Percentiles rank a stretch among this genome's conserved stretches.
These are phyloP conservation scores for Kuraishia ogatae DNA, from an alignment of 805 yeast species.

Conservation along the genomic window DNA sequence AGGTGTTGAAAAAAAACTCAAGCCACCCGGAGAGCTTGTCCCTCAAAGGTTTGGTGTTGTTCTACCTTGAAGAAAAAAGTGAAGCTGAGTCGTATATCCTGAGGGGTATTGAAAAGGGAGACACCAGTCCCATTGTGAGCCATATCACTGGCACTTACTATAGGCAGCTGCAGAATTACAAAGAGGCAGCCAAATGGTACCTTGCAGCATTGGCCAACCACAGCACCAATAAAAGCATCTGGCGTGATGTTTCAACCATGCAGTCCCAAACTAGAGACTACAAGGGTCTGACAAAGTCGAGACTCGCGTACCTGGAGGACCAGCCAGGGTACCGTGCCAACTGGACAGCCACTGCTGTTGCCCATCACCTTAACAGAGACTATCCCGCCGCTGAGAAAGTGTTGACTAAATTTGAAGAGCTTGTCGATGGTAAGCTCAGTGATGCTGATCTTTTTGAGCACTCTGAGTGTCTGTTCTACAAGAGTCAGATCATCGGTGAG, in stretches of 20 bases:
- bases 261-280: slow-evolving; percentile 77
- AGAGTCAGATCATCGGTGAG: slow-evolving; percentile 55
- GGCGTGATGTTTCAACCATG: slow-evolving; percentile 73
- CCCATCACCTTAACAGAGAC: slow-evolving; percentile 70
- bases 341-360: slow-evolving; percentile 85
- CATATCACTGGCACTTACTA: slow-evolving; percentile 84
- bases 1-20: slow-evolving; percentile 65
- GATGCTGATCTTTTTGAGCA: slow-evolving; percentile 67
- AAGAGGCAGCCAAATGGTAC: slow-evolving; percentile 73
- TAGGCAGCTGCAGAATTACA: slow-evolving; percentile 58
- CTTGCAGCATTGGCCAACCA: slow-evolving; percentile 69
- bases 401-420: slow-evolving; percentile 64
- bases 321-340: slow-evolving; percentile 81
- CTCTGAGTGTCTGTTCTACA: slow-evolving; percentile 72
- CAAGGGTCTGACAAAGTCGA: slow-evolving; percentile 48
- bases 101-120: slow-evolving; percentile 52
- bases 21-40: slow-evolving; percentile 76
- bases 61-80: slow-evolving; percentile 44
- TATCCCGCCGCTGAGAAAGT: slow-evolving; percentile 62
- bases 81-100: slow-evolving; percentile 58
- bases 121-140: slow-evolving; percentile 61
- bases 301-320: slow-evolving; percentile 61
- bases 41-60: slow-evolving; percentile 68
- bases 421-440: slow-evolving; percentile 59
- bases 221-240: slow-evolving; percentile 66